Conservation (phyloP, 495 filamentous ascomycete species). For the Darksidea phi region DNA sequence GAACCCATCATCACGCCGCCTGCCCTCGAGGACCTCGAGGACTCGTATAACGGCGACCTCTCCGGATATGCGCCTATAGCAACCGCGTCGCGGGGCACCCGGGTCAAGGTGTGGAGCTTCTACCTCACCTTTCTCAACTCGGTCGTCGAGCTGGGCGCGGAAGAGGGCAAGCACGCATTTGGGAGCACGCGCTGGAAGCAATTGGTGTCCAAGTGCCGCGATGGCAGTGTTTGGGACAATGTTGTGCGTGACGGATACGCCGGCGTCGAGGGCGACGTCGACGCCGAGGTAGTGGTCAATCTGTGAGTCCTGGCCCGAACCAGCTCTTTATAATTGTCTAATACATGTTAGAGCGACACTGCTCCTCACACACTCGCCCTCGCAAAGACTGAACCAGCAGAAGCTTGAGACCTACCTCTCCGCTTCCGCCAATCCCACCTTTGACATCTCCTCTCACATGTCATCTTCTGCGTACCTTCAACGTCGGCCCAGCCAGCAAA, state of each 20-base stretch:
- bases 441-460: constrained; percentile 60
- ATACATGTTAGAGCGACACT: constrained; percentile 66
- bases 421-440: constrained; percentile 64
- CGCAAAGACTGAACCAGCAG: constrained; percentile 78
- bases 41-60: constrained; percentile 19
- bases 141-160: constrained; percentile 80
- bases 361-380: constrained; percentile 78
- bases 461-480: constrained; percentile 26
- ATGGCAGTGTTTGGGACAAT: constrained; percentile 89
- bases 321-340: not conserved
- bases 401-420: constrained; percentile 89
- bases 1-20: constrained; percentile 67
- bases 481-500: constrained; percentile 33
- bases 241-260: constrained; percentile 82
- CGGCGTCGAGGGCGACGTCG: constrained; percentile 82
- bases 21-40: constrained; percentile 46
- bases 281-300: constrained; percentile 91
- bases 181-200: constrained; percentile 79
- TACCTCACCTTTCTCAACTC: constrained; percentile 92
- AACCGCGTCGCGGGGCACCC: constrained; percentile 67
- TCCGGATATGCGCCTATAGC: constrained; percentile 64
- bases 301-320: constrained; percentile 55
- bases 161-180: constrained; percentile 85
- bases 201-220: constrained; percentile 74
- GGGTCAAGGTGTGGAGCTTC: constrained; percentile 95